Conservation (phyloP, 1,284 basidiomycete species). For the Inonotus obliquus region DNA sequence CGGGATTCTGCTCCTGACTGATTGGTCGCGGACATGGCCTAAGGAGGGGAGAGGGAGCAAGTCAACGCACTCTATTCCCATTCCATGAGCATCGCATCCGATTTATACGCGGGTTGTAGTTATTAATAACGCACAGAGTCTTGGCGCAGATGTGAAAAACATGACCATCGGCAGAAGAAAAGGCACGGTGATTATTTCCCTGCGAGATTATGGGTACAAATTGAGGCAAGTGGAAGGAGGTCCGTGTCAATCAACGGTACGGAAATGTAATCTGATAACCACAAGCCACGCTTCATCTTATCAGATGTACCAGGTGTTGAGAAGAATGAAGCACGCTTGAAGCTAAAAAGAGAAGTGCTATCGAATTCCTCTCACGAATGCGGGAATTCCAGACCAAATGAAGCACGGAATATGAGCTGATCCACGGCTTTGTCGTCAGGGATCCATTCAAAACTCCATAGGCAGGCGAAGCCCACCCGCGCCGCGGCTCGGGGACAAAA, state of each 20-base stretch:
- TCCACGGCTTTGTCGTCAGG: neutral
- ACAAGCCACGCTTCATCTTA: constrained; percentile 7
- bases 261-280: constrained; percentile 3
- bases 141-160: neutral
- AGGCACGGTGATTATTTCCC: neutral
- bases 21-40: neutral
- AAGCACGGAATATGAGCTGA: neutral
- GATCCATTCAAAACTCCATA: neutral
- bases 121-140: neutral
- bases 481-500: neutral
- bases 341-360: neutral
- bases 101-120: neutral
- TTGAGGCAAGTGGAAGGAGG: neutral
- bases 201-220: neutral
- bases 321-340: neutral
- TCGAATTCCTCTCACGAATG: neutral
- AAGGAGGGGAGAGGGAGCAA: neutral
- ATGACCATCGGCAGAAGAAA: neutral
- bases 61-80: neutral
- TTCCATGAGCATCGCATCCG: too few species aligned
- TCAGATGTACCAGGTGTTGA: constrained; percentile 5
- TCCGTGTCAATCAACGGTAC: neutral
- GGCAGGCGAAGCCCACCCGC: neutral
- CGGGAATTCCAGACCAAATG: neutral
- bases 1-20: neutral